These are phyloP conservation scores for Phascolomyces articulosus DNA, from an alignment of 371 early-diverging fungal species.

Conservation along the genomic window DNA sequence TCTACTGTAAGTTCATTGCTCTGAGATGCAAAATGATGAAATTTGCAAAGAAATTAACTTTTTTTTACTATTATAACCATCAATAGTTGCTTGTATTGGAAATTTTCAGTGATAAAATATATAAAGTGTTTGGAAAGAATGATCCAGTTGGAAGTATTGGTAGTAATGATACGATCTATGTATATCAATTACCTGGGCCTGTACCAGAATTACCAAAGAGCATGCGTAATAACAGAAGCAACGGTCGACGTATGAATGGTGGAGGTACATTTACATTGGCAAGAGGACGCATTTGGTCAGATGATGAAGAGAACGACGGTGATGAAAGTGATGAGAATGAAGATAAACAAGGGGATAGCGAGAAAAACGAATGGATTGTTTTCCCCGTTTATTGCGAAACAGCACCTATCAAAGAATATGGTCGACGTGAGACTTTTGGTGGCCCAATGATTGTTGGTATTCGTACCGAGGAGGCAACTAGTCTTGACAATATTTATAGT, in stretches of 20 bases:
- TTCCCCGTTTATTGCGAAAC: slow-evolving; percentile 43
- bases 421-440: slow-evolving; percentile 32
- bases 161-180: slow-evolving; percentile 63
- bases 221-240: neutral
- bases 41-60: too few species aligned
- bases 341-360: neutral
- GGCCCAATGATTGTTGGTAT: slow-evolving; percentile 43
- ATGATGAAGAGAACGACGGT: slow-evolving; percentile 16
- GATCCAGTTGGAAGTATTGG: slow-evolving; percentile 67
- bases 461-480: slow-evolving; percentile 30
- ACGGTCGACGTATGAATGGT: neutral
- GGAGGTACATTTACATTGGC: neutral
- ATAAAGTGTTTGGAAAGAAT: slow-evolving; percentile 63
- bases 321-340: neutral
- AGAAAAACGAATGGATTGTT: slow-evolving; percentile 24
- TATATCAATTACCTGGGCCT: slow-evolving; percentile 65
- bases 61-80: neutral
- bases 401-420: slow-evolving; percentile 9
- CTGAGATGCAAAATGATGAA: too few species aligned
- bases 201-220: slow-evolving; percentile 20
- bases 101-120: slow-evolving; percentile 61
- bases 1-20: slow-evolving; percentile 23
- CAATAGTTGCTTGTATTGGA: slow-evolving; percentile 63
- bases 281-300: neutral
- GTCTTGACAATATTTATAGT: slow-evolving; percentile 28